Evolutionary conservation across 1,284 basidiomycete species (phyloP).

Genomic region (Naganishia cerealis): DNA sequence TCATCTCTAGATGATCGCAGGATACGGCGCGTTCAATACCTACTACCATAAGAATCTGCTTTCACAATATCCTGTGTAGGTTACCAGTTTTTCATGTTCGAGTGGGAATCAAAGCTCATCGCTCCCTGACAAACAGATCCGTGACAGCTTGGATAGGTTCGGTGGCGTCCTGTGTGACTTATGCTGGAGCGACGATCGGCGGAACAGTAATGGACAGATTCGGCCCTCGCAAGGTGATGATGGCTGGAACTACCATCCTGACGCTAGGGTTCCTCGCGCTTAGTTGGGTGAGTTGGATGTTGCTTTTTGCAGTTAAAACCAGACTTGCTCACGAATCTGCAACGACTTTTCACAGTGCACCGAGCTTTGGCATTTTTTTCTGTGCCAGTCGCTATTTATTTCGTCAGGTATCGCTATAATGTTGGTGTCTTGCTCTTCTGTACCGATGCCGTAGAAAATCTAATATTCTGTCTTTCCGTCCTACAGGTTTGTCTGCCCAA

Average conservation of each 20-base stretch:
- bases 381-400: conserved; percentile 43
- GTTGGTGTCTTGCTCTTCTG: conserved; percentile 32
- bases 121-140: conserved; percentile 32
- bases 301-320: no score
- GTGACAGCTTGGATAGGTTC: conserved; percentile 46
- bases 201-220: conserved; percentile 47
- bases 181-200: conserved; percentile 42
- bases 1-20: conserved; percentile 37
- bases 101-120: no score
- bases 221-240: conserved; percentile 43
- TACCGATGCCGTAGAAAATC: not conserved
- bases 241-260: conserved; percentile 38
- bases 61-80: conserved; percentile 39
- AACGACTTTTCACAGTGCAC: conserved; percentile 36
- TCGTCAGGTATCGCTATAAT: conserved; percentile 45
- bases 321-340: not conserved
- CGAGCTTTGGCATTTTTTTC: conserved; percentile 44
- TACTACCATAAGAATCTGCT: conserved; percentile 43
- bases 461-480: not conserved
- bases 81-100: not conserved
- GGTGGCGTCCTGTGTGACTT: conserved; percentile 43
- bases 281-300: conserved; percentile 27
- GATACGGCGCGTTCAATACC: conserved; percentile 46
- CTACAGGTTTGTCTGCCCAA: conserved; percentile 44
- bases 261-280: conserved; percentile 42